A percentile compares a stretch with the other conserved stretches of the same genome.
phyloP scores from a whole-genome alignment of 768 basidiomycete species.

The Phylloporus sp. region DNA sequence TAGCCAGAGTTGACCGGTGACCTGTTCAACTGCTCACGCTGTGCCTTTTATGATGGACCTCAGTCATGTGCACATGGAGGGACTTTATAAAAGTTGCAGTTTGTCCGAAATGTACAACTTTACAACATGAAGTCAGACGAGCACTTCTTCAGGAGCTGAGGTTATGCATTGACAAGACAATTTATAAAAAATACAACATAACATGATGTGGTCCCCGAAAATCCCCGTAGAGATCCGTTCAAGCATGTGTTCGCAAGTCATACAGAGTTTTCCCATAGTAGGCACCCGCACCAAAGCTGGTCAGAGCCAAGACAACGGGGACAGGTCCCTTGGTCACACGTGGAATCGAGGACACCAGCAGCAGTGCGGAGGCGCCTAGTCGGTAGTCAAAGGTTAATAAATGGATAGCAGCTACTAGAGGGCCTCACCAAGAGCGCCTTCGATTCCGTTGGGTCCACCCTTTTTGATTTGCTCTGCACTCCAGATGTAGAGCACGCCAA shows the following conservation, averaged over 20 bases:
- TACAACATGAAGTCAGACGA: conserved; percentile 4
- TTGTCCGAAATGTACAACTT: conserved; percentile 12
- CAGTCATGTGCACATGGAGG: conserved; percentile 1
- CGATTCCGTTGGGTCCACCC: conserved; percentile 69
- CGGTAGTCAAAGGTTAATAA: neutral
- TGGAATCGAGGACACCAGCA: conserved; percentile 71
- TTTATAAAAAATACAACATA: conserved; percentile 10
- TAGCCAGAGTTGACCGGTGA: conserved; percentile 1
- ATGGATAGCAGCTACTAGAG: neutral
- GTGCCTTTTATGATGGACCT: conserved; percentile 1
- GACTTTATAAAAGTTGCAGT: conserved; percentile 1
- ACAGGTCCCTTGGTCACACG: conserved; percentile 72
- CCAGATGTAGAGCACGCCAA: conserved; percentile 77
- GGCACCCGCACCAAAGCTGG: conserved; percentile 54
- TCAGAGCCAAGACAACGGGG: conserved; percentile 57
- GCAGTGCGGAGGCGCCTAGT: conserved; percentile 70
- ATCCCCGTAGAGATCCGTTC: neutral
- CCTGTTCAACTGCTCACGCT: neutral
- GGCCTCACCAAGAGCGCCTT: conserved; percentile 69
- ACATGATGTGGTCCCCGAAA: neutral
- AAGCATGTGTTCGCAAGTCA: conserved; percentile 24
- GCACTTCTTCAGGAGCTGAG: neutral
- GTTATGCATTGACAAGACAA: neutral
- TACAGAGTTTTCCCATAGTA: conserved; percentile 69
- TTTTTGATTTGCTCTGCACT: conserved; percentile 73